Evolutionary conservation across 2,329 filamentous ascomycete genomes (phyloP), one percentile per base, ranked within the genome.

Genomic region (Arthrobotrys musiformis): DNA sequence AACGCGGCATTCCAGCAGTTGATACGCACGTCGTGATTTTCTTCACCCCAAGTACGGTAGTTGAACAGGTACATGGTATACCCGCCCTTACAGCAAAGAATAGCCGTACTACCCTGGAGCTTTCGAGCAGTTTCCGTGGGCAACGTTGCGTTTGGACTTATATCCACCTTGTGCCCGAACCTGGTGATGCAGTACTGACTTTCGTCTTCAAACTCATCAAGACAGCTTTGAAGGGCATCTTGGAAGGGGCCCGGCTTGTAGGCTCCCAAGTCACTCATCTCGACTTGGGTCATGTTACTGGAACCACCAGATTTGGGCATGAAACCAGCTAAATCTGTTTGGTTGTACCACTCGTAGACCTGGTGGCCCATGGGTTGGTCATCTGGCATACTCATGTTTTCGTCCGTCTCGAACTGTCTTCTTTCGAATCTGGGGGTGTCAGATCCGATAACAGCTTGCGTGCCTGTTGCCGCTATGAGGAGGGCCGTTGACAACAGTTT

Each of bases 21-120:
- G 19, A 68, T 22, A 1, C 48, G 48, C 9, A 68, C 48, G 22
- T 68, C 63, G 1, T 2, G 48, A 7, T n/a, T 19, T 19, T 13
- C 19, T 7, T 67, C 48, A 7, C 17, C 15, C 1, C 54, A 8
- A 17, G 5, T 19, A 4, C 63, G 63, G 9, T 19, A 13, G 22
- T 68, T 68, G 8, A 19, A 30, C 4, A 68, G 63, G 19, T 54
- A 28, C 2, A 37, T 13, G 15, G 22, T 7, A n/a, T 68, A 68
- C 19, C 63, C 63, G 3, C 26, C 22, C 3, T 22, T 19, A 30
- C 63, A 68, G 11, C 63, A 68, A 8, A 68, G 19, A n/a, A 58
- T 40, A 7, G 54, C 54, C 2, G 30, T 40, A 56, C 50, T 58
- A 11, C 17, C 30, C n/a, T n/a, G 28, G 33, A 24, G 33, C 30